Evolutionary conservation across 1,139 yeast species (phyloP), one percentile per base, ranked within the genome.

Genomic region (Taphrina communis): DNA sequence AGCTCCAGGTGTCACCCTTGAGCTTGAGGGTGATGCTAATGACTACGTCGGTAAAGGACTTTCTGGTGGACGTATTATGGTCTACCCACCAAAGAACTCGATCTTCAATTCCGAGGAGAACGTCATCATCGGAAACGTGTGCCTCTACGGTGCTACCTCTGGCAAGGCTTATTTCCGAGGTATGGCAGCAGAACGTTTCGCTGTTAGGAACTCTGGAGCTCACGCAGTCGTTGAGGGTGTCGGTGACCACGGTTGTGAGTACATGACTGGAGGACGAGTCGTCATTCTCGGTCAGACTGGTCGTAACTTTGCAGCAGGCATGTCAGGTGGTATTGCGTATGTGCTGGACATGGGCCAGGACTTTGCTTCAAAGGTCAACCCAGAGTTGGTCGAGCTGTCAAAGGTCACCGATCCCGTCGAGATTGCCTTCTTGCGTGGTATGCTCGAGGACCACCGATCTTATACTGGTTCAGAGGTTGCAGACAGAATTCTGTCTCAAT

Each of bases 271-370:
- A 79, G 99, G 99, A 78, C 87, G 98, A 76, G 97, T 94, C 72
- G 90, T 94, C 77, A 91, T 94, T 68, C 85, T 94, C 74, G 97
- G 98, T 65, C 81, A 87, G 70, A 90, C 97, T 76, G 98, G 97
- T 71, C 87, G 98, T 74, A 89, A 92, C 82, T 94, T 94, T 79
- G 98, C 97, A 58, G 97, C 99, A 69, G 99, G 99, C 83, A 95
- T 95, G 90, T 93, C 97, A 76, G 99, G 99, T 80, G 99, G 99
- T 86, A 94, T 94, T 79, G 97, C 97, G 42, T 94, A 94, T 77
- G 97, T 95, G 71, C 84, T 93, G 76, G 97, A 93, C 76, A 90
- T 94, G 84, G 97, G 95, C 68, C 97, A 93, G 78, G 97, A 92
- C 77, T 93, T 94, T 76, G 81, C 82, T 73, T 87, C 87, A 72